Conservation (phyloP, 2,329 filamentous ascomycete species). For the Diaporthe citriasiana region DNA sequence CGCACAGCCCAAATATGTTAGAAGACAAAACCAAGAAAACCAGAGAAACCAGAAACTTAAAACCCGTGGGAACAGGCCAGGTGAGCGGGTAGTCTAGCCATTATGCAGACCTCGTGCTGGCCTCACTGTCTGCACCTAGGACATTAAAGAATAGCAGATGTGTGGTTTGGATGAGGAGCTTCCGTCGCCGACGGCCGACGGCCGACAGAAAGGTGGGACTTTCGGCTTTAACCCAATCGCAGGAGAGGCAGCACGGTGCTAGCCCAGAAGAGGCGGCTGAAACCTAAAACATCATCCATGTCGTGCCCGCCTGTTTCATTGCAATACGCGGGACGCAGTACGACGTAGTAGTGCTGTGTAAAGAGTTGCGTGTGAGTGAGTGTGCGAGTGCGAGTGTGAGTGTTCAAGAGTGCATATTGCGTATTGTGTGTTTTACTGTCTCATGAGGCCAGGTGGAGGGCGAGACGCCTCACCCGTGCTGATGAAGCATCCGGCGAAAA, state of each 20-base stretch:
- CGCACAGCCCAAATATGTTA: constrained; percentile 3
- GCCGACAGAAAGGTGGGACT: neutral
- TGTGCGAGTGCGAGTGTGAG: neutral
- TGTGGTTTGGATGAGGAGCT: neutral
- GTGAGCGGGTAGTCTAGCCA: neutral
- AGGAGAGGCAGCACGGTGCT: neutral
- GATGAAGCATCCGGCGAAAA: constrained; percentile 1
- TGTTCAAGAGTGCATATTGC: neutral
- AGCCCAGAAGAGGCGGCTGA: constrained; percentile 26
- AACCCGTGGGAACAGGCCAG: neutral
- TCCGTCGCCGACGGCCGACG: constrained; percentile 22
- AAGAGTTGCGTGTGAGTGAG: neutral
- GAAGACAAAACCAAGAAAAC: neutral
- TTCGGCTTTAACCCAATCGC: neutral
- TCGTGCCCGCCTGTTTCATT: constrained; percentile 25
- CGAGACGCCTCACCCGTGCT: constrained; percentile 11
- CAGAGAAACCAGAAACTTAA: neutral
- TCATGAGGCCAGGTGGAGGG: constrained; percentile 4
- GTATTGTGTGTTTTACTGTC: neutral
- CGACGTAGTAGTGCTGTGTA: constrained; percentile 2
- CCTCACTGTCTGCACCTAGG: neutral
- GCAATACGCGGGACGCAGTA: constrained; percentile 22
- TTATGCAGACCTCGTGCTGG: neutral
- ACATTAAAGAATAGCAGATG: neutral
- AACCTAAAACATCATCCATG: constrained; percentile 34